These are phyloP conservation scores for Chaetomium sp. DNA, from an alignment of 2,329 filamentous ascomycete species.

Conservation along the genomic window DNA sequence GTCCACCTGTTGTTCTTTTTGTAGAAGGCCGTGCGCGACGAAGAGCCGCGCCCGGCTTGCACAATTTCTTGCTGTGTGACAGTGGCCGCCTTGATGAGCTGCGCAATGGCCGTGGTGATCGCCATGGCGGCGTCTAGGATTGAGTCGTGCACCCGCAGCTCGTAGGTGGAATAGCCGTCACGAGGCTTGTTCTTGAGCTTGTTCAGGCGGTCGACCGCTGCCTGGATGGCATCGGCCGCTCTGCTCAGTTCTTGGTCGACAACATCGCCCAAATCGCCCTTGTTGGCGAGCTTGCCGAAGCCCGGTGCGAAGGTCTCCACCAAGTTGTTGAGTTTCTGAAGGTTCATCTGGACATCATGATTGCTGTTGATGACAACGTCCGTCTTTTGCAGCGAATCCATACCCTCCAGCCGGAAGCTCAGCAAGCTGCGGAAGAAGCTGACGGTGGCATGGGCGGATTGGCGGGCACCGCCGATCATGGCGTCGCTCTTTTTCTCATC, in stretches of 20 bases:
- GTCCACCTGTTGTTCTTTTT: conserved; percentile 99
- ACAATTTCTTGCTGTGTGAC: conserved; percentile 96
- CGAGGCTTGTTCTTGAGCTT: conserved; percentile 97
- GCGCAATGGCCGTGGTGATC: conserved; percentile 90
- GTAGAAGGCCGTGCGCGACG: conserved; percentile 92
- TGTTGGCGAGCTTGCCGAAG: conserved; percentile 75
- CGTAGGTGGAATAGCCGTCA: conserved; percentile 93
- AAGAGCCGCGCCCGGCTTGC: conserved; percentile 82
- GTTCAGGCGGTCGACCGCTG: conserved; percentile 82
- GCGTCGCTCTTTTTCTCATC: conserved; percentile 94
- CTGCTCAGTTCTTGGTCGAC: conserved; percentile 91
- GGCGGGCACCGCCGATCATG: conserved; percentile 77
- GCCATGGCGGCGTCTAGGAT: conserved; percentile 92
- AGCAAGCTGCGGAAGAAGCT: conserved; percentile 94
- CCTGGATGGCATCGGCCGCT: conserved; percentile 92
- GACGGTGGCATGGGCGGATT: conserved; percentile 83
- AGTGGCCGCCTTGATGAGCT: conserved; percentile 92
- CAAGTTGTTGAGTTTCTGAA: conserved; percentile 91
- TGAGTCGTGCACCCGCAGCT: conserved; percentile 91
- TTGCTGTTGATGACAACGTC: conserved; percentile 98
- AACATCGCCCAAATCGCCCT: conserved; percentile 87
- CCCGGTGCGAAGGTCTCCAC: conserved; percentile 90
- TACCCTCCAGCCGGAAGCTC: conserved; percentile 88
- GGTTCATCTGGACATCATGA: conserved; percentile 90
- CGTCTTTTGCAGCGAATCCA: conserved; percentile 89